These are phyloP conservation scores for Tricholoma furcatifolium DNA, from an alignment of 768 basidiomycete genomes.

Conservation along the genomic window DNA sequence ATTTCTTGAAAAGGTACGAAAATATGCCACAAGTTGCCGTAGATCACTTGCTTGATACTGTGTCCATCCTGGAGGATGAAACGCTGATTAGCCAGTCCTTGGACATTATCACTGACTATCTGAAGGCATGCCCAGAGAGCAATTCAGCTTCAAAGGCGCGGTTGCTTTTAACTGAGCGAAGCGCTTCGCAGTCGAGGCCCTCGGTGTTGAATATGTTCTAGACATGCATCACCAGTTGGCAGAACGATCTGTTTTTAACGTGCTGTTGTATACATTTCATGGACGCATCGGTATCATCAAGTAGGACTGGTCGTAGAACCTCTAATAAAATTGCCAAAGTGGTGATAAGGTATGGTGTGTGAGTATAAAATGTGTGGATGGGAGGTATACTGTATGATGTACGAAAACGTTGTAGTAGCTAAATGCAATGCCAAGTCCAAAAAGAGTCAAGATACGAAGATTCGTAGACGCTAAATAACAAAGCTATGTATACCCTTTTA, in stretches of 20 bases:
- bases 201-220: background rate
- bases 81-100: background rate
- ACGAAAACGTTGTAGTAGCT: conserved; percentile 7
- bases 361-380: conserved; percentile 4
- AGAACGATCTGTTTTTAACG: background rate
- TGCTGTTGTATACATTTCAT: background rate
- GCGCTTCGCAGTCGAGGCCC: background rate
- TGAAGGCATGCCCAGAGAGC: background rate
- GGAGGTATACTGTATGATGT: conserved; percentile 8
- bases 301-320: background rate
- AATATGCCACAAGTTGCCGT: conserved; percentile 4
- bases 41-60: conserved; percentile 2
- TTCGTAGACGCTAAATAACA: background rate
- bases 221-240: background rate
- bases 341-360: background rate
- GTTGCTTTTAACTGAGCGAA: background rate
- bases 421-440: conserved; percentile 2
- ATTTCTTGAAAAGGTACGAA: background rate
- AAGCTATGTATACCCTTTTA: background rate
- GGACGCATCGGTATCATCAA: background rate
- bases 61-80: background rate
- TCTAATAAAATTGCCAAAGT: background rate
- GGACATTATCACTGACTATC: conserved; percentile 1
- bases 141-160: conserved; percentile 1
- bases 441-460: conserved; percentile 1